Evolutionary conservation across 495 filamentous ascomycete species (phyloP), one percentile per base, ranked within the genome.

Genomic region (Trichoderma asperelloides): DNA sequence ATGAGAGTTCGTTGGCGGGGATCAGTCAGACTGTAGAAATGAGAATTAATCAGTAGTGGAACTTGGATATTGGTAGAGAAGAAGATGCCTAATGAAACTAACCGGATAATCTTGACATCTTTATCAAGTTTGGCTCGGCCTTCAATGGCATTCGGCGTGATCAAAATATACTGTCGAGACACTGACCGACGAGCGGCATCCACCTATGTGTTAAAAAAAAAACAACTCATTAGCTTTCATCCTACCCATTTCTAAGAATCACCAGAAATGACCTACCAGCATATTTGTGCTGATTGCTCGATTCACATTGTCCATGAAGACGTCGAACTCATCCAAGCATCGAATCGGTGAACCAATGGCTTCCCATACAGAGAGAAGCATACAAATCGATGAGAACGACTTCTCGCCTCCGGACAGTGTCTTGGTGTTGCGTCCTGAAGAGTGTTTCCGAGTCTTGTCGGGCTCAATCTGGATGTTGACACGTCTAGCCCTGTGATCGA

Each of bases 261-360:
- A 37, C 6, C 64, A 47, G 23, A 64, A 65, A n/a, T 12, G 11
- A 21, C 87, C 78, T 80, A 93, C 91, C 72, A 99, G 94, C 92
- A 98, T 93, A 69, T 90, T 89, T 69, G 96, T 96, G 71, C 91
- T 94, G 71, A 96, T 90, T 65, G 91, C 92, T 57, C 95, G 86
- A 75, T 99, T 99, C 66, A 97, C 91, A 69, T 87, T 90, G 72
- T 99, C 95, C 95, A 99, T 99, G 79, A 96, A 99, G 49, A 99
- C 95, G 78, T 99, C 95, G 73, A 97, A 99, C 78, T 99, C 95
- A 77, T 99, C 95, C 63, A 99, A 83, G 73, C 96, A 98, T 47
- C 95, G 85, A 65, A 99, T 87, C 0, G 94, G 93, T 13, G 90
- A 92, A 8, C 93, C 93, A 94, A 99, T 98, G 49, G 95, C 96